These are phyloP conservation scores for Madurella fahalii DNA, from an alignment of 2,329 filamentous ascomycete species.

Conservation along the genomic window DNA sequence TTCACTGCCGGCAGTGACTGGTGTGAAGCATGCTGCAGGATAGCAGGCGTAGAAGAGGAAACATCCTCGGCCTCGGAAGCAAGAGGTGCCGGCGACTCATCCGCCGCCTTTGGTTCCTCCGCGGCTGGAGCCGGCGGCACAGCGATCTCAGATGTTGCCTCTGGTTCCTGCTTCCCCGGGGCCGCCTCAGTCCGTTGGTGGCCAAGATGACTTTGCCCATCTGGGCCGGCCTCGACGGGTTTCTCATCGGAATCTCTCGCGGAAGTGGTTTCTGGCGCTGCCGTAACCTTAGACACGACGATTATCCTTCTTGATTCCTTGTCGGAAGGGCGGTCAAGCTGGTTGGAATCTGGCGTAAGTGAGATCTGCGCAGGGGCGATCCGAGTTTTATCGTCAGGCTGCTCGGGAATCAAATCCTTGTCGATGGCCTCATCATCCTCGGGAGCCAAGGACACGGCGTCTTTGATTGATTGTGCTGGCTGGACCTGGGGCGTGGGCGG, in stretches of 20 bases:
- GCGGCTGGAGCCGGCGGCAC: not conserved
- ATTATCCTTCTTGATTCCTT: not conserved
- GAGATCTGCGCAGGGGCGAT: not conserved
- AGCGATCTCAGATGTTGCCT: not conserved
- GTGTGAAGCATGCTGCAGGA: not conserved
- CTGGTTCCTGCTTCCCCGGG: not conserved
- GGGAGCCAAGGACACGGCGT: conserved; percentile 6
- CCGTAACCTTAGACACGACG: not conserved
- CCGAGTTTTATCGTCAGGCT: conserved; percentile 3
- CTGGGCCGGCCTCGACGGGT: not conserved
- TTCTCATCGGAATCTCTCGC: not conserved
- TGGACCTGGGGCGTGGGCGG: conserved; percentile 16
- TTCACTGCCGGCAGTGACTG: not conserved
- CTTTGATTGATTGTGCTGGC: conserved; percentile 4
- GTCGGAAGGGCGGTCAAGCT: not conserved
- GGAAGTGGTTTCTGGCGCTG: not conserved
- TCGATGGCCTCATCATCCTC: conserved; percentile 11
- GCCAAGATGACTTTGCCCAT: not conserved
- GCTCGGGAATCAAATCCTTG: not conserved
- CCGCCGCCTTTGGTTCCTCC: not conserved
- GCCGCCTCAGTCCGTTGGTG: not conserved
- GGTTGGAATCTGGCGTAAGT: not conserved
- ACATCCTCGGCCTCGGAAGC: not conserved
- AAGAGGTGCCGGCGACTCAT: not conserved
- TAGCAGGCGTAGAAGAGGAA: not conserved